Evolutionary conservation across 106 monocot species (phyloP).

Genomic region (Dactylorhiza incarnata): DNA sequence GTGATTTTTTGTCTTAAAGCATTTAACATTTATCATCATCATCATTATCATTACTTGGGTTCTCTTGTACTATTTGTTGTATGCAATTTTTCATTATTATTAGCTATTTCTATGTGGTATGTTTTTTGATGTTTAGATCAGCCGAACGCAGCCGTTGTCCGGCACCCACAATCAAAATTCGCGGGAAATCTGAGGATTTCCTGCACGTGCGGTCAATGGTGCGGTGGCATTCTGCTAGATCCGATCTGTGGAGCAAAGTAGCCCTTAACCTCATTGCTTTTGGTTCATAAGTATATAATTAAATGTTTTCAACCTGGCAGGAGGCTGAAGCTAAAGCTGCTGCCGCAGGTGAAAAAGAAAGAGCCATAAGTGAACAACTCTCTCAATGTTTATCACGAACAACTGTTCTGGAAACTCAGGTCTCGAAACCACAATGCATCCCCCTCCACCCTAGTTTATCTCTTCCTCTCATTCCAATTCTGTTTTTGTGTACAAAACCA

Average conservation of each 20-base stretch:
- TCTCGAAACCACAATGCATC: slow-evolving; percentile 3
- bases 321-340: slow-evolving; percentile 98
- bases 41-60: no score
- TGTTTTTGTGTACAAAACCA: not conserved
- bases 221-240: no score
- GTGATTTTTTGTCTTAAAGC: not conserved
- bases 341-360: slow-evolving; percentile 78
- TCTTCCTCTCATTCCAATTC: not conserved
- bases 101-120: not conserved
- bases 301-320: slow-evolving; percentile 28
- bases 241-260: no score
- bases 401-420: slow-evolving; percentile 92
- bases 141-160: no score
- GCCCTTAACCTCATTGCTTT: not conserved
- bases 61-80: no score
- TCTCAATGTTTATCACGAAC: slow-evolving; percentile 79
- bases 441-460: not conserved
- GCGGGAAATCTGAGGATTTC: no score
- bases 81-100: not conserved
- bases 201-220: no score
- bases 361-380: slow-evolving; percentile 72
- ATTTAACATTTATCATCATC: no score
- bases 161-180: no score
- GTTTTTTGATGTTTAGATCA: not conserved
- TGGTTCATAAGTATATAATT: not conserved